Base-by-base conservation (phyloP, 345 rosid species). In the Dimocarpus longan region DNA sequence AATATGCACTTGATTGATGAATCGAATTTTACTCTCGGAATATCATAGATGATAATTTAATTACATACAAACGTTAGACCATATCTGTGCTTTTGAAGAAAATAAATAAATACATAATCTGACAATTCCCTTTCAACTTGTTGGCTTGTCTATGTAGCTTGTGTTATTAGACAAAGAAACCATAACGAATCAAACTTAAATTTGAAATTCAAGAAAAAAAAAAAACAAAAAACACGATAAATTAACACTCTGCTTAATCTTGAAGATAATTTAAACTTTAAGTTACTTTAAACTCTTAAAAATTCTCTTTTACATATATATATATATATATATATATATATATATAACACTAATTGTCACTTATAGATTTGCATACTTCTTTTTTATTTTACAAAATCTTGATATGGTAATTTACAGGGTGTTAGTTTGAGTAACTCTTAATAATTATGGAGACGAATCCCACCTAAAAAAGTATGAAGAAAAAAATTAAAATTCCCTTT, bases 101-200 rank as follows among this genome's bases (percentile, higher is more conserved):
- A 32, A 32, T 32, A 32, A 62, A 62, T 50, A 12, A 50, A 50
- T 50, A 50, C 11, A 62, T 62, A 21, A 22, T 22, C 37, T 66
- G 43, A 6, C 16, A 66, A 28, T 66, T 37, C 19, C 8, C 9
- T 66, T 3, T 66, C 69, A 66, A 37, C 69, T 66, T 28, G 69
- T 28, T 66, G 69, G 43, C 19, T 66, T 6, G 69, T 66, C 69
- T 28, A 37, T 13, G 69, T 66, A 66, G 18, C 69, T 66, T 66
- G 69, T 60, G 66, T 19, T 60, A 4, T 21, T 60, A 60, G 32
- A 60, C 26, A 60, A 22, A 6, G 66, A 60, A 60, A 60, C 66
- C 21, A n/a, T 60, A 60, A 60, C 66, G 21, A 60, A 19, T 10
- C 26, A 19, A 60, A 60, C 26, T 60, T 19, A 18, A 57, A 16